Evolutionary conservation across 306 rosid genomes (phyloP), one percentile per base, ranked within the genome.

Genomic region (Delonix regia): DNA sequence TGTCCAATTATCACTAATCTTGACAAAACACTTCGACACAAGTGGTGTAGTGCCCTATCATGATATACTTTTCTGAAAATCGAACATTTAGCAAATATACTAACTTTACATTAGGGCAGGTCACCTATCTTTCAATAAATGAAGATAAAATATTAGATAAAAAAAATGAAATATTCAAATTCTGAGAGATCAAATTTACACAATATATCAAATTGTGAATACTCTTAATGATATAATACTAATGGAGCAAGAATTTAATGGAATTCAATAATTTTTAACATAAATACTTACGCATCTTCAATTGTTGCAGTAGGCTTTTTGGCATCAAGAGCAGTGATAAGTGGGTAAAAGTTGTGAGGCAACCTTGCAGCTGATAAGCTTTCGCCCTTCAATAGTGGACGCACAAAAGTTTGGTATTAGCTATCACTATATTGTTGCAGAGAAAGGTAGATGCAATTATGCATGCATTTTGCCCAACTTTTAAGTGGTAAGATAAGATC

Each of bases 361-460:
- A 94, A 78, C 69, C 72, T 78, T 36, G 45, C n/a, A 44, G 87
- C 27, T 60, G 97, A 88, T 49, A 94, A 84, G 85, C 97, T 94
- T 77, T 92, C 84, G 11, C 99, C 99, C 97, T 94, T 44, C 80
- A 83, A 71, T 62, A 27, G n/a, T n/a, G n/a, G n/a, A n/a, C n/a
- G n/a, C n/a, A n/a, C 38, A 72, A 21, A 65, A 56, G 30, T 9
- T 60, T n/a, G 33, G 47, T 11, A 57, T 48, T 38, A 45, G 57
- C 15, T n/a, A 3, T 18, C 56, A n/a, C 21, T 6, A 24, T 74
- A 27, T 52, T 55, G 53, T 69, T 24, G 57, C 51, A 76, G n/a
- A 12, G 25, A 25, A 57, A 15, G 4, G 36, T 25, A 12, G 25
- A 22, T 33, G 12, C 4, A 5, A 57, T 57, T 57, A 9, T 55